phyloP scores from a whole-genome alignment of 2,329 filamentous ascomycete genomes.

The Botrytis hyacinthi region DNA sequence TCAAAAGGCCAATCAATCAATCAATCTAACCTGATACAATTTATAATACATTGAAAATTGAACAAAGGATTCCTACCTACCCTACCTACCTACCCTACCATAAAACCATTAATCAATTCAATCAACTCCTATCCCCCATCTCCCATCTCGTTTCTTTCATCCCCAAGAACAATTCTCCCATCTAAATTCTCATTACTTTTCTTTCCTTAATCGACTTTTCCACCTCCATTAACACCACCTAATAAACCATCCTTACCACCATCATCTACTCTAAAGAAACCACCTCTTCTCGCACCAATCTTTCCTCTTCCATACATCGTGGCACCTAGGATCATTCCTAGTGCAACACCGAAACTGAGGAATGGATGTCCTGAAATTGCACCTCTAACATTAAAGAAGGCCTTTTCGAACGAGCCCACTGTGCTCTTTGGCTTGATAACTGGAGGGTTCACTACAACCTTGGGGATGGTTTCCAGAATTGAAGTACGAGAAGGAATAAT shows the following conservation, averaged over 20 bases:
- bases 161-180: background rate
- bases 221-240: constrained; percentile 47
- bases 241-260: constrained; percentile 61
- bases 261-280: constrained; percentile 61
- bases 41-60: background rate
- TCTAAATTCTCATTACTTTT: background rate
- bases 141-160: background rate
- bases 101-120: constrained; percentile 14
- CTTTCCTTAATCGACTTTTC: constrained; percentile 50
- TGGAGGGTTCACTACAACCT: constrained; percentile 50
- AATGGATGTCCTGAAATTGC: constrained; percentile 59
- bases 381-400: constrained; percentile 65
- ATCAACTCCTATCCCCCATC: background rate
- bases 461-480: constrained; percentile 45
- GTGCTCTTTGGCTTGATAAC: constrained; percentile 76
- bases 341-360: constrained; percentile 55
- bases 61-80: constrained; percentile 18
- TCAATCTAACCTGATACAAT: background rate
- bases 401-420: constrained; percentile 67
- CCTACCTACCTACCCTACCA: constrained; percentile 25
- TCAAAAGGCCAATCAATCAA: background rate
- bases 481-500: constrained; percentile 75
- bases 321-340: constrained; percentile 54
- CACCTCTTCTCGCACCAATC: constrained; percentile 50
- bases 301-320: constrained; percentile 55